Percentiles rank a stretch among this genome's conserved stretches.
Conservation (phyloP, 371 early-diverging fungal species). For the Parasitella parasitica region DNA sequence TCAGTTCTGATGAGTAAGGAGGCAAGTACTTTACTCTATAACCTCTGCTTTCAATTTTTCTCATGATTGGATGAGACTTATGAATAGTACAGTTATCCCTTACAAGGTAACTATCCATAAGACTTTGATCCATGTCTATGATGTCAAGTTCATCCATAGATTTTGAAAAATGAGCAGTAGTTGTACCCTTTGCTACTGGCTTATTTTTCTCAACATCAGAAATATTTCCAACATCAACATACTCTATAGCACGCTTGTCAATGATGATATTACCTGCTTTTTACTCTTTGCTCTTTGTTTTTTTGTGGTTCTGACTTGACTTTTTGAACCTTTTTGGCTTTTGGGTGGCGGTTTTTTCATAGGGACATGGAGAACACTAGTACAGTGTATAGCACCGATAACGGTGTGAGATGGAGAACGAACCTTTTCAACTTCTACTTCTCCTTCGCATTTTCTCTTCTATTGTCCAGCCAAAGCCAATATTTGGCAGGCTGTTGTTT, state of each 20-base stretch:
- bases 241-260: slow-evolving; percentile 8
- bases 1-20: too few species aligned
- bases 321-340: slow-evolving; percentile 12
- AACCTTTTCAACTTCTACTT: slow-evolving; percentile 8
- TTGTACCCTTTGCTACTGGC: slow-evolving; percentile 11
- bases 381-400: slow-evolving; percentile 20
- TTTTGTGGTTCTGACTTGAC: slow-evolving; percentile 3
- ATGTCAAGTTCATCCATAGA: slow-evolving; percentile 14
- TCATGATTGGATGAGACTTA: too few species aligned
- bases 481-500: too few species aligned
- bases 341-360: slow-evolving; percentile 6
- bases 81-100: slow-evolving; percentile 15
- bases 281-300: slow-evolving; percentile 7
- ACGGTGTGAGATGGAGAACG: slow-evolving; percentile 17
- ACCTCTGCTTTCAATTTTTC: too few species aligned
- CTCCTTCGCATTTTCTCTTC: too few species aligned
- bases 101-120: slow-evolving; percentile 13
- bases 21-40: too few species aligned
- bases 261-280: slow-evolving; percentile 9
- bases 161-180: slow-evolving; percentile 11
- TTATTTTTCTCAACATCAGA: neutral
- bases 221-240: slow-evolving; percentile 1
- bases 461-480: too few species aligned
- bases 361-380: slow-evolving; percentile 11
- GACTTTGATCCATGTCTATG: slow-evolving; percentile 11